Evolutionary conservation across 2,329 filamentous ascomycete species (phyloP).

Genomic region (Colletotrichum aenigma): DNA sequence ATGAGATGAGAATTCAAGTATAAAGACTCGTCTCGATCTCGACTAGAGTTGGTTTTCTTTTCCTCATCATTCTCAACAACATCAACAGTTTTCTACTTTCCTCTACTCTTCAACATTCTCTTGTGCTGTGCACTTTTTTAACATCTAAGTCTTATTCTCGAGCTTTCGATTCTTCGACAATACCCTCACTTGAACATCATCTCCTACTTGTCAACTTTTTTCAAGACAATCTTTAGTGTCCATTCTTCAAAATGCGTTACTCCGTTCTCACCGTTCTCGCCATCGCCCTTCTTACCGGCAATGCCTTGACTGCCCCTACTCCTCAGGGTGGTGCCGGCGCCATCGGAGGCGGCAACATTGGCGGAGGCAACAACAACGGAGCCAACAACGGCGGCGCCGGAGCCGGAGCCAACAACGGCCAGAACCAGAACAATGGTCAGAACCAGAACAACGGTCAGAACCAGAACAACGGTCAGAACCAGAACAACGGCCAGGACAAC

Average conservation of each 20-base stretch:
- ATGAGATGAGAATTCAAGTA: background rate
- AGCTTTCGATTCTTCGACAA: background rate
- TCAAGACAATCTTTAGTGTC: background rate
- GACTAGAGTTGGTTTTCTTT: background rate
- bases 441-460: background rate
- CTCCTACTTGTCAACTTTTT: background rate
- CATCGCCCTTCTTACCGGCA: background rate
- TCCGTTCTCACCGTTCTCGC: background rate
- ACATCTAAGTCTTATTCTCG: background rate
- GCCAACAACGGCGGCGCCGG: background rate
- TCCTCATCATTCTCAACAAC: background rate
- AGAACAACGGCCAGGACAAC: background rate
- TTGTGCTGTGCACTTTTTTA: background rate
- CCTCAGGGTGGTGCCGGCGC: background rate
- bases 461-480: background rate
- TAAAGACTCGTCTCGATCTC: background rate
- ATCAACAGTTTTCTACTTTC: background rate
- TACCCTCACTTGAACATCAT: background rate
- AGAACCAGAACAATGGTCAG: background rate
- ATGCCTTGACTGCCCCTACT: background rate
- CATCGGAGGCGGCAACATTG: background rate
- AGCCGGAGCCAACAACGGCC: background rate
- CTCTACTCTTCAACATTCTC: background rate
- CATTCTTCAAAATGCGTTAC: background rate
- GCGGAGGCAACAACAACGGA: background rate